Conservation (phyloP, 148 eudicot genomes). For the Arctostaphylos glauca region DNA sequence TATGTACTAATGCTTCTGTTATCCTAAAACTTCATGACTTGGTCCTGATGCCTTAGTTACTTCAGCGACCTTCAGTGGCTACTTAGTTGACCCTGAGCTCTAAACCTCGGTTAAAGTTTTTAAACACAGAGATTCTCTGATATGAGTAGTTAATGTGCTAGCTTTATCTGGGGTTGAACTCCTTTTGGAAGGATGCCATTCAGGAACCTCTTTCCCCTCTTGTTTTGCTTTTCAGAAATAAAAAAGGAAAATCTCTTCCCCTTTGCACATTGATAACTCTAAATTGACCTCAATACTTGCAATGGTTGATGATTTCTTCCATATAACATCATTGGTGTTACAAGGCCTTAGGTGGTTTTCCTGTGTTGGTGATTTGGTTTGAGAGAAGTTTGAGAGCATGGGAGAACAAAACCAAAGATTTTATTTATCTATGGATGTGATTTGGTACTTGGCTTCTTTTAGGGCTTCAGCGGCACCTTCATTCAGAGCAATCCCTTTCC, state of each 20-base stretch:
- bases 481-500: not conserved
- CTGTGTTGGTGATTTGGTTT: not conserved
- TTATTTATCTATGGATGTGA: not conserved
- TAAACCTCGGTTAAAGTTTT: not conserved
- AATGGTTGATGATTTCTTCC: too few relatives aligned
- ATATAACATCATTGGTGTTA: not conserved
- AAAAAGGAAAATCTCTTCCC: not conserved
- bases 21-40: not conserved
- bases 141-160: not conserved
- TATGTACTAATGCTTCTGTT: too few relatives aligned
- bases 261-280: not conserved
- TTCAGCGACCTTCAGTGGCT: too few relatives aligned
- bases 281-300: too few relatives aligned
- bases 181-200: not conserved
- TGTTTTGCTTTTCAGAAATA: too few relatives aligned
- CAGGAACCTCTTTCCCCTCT: not conserved
- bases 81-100: not conserved
- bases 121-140: not conserved
- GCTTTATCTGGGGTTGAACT: not conserved
- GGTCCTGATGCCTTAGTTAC: not conserved
- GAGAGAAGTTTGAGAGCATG: not conserved
- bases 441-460: not conserved
- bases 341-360: not conserved
- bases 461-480: too few relatives aligned
- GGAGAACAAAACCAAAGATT: not conserved